Percentiles rank a stretch among this genome's conserved stretches.
Evolutionary conservation across 257 asterid species (phyloP).

Genomic region (Gentiana straminea): DNA sequence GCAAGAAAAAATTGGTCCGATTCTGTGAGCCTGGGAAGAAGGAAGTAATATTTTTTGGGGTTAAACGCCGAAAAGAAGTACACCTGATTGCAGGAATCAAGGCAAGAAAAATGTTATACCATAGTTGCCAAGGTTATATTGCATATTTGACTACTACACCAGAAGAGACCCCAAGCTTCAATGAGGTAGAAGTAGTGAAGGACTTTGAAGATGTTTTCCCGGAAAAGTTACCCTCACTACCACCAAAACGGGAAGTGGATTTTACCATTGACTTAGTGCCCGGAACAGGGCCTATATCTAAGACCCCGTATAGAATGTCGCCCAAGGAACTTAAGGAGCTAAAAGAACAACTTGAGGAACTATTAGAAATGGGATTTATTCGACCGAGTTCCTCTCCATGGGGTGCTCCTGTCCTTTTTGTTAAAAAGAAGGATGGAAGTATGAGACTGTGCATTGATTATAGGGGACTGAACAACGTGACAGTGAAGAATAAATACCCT

Average conservation of each 20-base stretch:
- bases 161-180: background rate
- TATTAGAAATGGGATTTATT: too few species aligned
- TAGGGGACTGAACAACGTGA: background rate
- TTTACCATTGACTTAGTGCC: background rate
- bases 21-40: background rate
- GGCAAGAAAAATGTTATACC: background rate
- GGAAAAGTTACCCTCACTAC: background rate
- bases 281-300: background rate
- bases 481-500: background rate
- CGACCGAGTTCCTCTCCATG: too few species aligned
- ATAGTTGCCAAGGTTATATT: background rate
- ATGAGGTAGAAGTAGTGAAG: background rate
- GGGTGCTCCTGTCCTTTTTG: too few species aligned
- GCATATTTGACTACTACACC: background rate
- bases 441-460: background rate
- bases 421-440: background rate
- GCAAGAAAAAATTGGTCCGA: background rate
- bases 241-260: background rate
- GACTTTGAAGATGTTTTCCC: background rate
- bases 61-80: background rate
- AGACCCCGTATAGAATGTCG: background rate
- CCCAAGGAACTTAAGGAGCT: too few species aligned
- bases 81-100: background rate
- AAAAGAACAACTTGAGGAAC: too few species aligned
- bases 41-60: background rate